Conservation (phyloP, 1,284 basidiomycete genomes). For the Rhodotorula sp. region DNA sequence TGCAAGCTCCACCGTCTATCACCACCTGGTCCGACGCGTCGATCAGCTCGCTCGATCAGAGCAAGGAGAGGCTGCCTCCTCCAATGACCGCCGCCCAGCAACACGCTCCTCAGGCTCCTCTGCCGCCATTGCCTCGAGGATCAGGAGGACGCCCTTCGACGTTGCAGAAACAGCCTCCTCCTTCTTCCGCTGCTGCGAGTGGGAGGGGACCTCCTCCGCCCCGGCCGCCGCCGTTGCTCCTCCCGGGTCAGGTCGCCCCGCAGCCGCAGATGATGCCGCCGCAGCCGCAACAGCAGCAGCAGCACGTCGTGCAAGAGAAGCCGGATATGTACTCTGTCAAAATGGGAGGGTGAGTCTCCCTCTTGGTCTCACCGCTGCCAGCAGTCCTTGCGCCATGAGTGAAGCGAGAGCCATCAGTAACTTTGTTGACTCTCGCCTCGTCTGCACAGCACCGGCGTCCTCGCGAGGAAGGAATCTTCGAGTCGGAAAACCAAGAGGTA, state of each 20-base stretch:
- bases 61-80: no score
- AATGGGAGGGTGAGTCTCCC: conserved; percentile 7
- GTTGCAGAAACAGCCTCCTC: no score
- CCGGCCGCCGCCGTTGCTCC: background rate
- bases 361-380: background rate
- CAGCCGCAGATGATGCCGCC: background rate
- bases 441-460: conserved; percentile 9
- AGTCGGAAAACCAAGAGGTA: conserved; percentile 14
- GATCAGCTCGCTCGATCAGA: background rate
- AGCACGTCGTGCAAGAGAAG: background rate
- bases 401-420: no score
- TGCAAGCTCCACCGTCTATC: background rate
- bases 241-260: background rate
- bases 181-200: background rate
- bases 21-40: background rate
- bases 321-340: background rate
- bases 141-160: background rate
- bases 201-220: background rate
- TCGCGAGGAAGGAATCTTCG: background rate
- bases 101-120: background rate
- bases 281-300: background rate
- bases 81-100: no score
- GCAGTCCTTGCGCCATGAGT: no score
- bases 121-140: background rate
- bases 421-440: background rate